Base-by-base conservation (phyloP, 768 basidiomycete species). In the Favolaschia claudopus region DNA sequence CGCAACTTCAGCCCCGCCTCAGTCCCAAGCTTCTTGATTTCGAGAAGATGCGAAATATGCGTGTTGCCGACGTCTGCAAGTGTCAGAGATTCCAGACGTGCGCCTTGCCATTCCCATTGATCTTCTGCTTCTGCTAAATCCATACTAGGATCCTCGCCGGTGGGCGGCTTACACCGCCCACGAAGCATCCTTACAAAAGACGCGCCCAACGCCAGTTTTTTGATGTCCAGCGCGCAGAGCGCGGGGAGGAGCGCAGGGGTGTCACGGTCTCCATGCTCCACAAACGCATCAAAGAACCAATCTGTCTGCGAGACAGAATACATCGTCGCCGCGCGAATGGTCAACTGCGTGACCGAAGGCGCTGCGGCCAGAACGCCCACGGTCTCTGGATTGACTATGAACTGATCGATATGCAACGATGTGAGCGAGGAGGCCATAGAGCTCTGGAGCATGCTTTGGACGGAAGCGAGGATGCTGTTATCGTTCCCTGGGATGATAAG, bases 391-490 rank as follows among this genome's bases (percentile, higher is more conserved):
- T 31, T 34, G 15, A 4, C 5, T 2, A 10, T 8, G 14, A 57
- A 50, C 5, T 34, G 25, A 40, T 50, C 47, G 33, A 50, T 57
- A 33, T 36, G 47, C n/a, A 57, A n/a, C 7, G 47, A 20, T 4
- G 25, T 44, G 12, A 28, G 55, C 24, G 47, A n/a, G n/a, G n/a
- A 22, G 9, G 47, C 47, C 55, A 50, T 49, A 27, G 55, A 57
- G 15, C 55, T 38, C 27, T 57, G 47, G 1, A 57, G 27, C 31
- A 57, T 38, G 48, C 32, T 38, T n/a, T 49, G 34, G 2, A 57
- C 5, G 9, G 55, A 57, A 3, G 32, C 20, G 1, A 57, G n/a
- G 29, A 32, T 33, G 22, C 7, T 7, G 32, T 9, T 25, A 17
- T 49, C 46, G 3, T 2, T 8, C 5, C 32, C 55, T 7, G 32